These are phyloP conservation scores for Bocquillonia castaneifolia DNA, from an alignment of 441 rosid species.

Conservation along the genomic window DNA sequence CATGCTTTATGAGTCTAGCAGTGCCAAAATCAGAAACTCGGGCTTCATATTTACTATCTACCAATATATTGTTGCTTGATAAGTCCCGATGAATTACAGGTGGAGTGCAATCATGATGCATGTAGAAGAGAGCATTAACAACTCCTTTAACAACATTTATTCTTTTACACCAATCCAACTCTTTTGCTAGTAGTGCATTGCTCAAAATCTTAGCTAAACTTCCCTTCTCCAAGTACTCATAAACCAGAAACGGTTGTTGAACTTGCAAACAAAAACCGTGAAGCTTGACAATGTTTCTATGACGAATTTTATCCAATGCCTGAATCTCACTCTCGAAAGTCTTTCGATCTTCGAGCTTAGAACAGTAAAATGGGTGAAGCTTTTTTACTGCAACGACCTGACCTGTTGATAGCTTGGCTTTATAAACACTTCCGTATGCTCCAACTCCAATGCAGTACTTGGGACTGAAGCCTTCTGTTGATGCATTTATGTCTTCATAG, in stretches of 20 bases:
- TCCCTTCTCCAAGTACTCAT: constrained; percentile 28
- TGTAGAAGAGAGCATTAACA: constrained; percentile 29
- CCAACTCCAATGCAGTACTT: constrained; percentile 36
- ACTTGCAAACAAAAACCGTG: constrained; percentile 22
- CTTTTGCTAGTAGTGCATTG: constrained; percentile 13
- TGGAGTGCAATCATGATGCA: constrained; percentile 34
- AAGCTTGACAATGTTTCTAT: constrained; percentile 29
- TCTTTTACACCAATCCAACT: constrained; percentile 22
- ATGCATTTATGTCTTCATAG: constrained; percentile 27
- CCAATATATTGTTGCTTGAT: constrained; percentile 32
- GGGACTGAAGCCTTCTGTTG: constrained; percentile 30
- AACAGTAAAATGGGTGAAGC: constrained; percentile 17
- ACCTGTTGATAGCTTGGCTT: constrained; percentile 30
- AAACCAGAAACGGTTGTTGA: constrained; percentile 24
- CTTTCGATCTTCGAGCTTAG: neutral
- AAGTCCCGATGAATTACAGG: constrained; percentile 34
- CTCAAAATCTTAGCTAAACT: constrained; percentile 18
- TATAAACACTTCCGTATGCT: constrained; percentile 37
- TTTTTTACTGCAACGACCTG: constrained; percentile 33
- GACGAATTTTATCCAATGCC: constrained; percentile 23
- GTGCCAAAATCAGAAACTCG: constrained; percentile 34
- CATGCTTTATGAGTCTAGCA: constrained; percentile 22
- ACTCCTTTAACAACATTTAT: constrained; percentile 23
- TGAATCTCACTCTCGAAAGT: constrained; percentile 29
- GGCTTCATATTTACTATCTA: constrained; percentile 32